A percentile compares a stretch with the other conserved stretches of the same genome.
phyloP scores from a whole-genome alignment of 202 grass and related monocot species.

The Musa balbisiana region DNA sequence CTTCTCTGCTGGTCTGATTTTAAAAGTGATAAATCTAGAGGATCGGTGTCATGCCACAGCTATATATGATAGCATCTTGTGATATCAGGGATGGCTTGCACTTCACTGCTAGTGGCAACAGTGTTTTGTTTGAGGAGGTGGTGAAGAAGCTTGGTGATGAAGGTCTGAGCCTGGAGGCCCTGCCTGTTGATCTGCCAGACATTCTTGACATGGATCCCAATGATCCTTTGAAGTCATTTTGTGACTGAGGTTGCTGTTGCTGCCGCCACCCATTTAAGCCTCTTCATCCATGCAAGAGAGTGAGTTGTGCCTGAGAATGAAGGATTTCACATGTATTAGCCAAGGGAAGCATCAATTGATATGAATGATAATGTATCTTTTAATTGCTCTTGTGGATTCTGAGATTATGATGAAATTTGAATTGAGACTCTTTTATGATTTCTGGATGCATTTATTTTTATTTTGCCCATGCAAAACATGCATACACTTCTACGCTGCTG shows the following conservation, averaged over 20 bases:
- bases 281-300: background rate
- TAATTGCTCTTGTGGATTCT: background rate
- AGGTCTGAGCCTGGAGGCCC: conserved; percentile 38
- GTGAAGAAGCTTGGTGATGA: conserved; percentile 36
- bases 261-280: background rate
- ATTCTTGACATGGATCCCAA: conserved; percentile 47
- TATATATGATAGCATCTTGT: background rate
- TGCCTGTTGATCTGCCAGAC: conserved; percentile 45
- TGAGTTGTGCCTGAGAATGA: background rate
- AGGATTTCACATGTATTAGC: background rate
- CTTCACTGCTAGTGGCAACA: conserved; percentile 57
- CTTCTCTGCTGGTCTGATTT: background rate
- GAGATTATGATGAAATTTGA: background rate
- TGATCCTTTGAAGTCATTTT: conserved; percentile 58
- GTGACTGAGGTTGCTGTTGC: conserved; percentile 14
- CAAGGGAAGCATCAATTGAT: background rate
- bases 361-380: background rate
- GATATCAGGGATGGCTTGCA: conserved; percentile 63
- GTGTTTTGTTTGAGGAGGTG: conserved; percentile 54
- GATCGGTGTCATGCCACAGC: background rate
- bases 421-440: background rate
- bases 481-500: background rate
- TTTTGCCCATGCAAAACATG: background rate
- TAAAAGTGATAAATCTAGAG: background rate
- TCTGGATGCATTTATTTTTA: background rate